phyloP scores from a whole-genome alignment of 352 stramenopile species.

The Proteromonas lacertae region DNA sequence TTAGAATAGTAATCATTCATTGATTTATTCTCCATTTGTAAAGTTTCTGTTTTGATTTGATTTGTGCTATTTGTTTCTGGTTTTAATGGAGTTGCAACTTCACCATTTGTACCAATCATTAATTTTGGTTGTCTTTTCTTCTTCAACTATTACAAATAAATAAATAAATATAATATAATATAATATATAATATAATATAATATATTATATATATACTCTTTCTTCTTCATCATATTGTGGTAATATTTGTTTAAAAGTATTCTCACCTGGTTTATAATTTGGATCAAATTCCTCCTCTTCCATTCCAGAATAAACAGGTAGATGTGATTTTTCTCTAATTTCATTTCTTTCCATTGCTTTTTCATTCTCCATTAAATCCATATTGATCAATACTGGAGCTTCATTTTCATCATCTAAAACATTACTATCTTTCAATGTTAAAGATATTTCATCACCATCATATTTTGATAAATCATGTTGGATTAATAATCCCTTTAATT shows the following conservation, averaged over 20 bases:
- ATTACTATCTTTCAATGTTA: slow-evolving; percentile 57
- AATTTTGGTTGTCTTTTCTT: not conserved
- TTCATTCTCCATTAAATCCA: slow-evolving; percentile 10
- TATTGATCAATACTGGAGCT: slow-evolving; percentile 24
- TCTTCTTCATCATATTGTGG: slow-evolving; percentile 50
- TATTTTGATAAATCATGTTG: slow-evolving; percentile 40
- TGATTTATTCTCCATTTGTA: not conserved
- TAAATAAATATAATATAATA: too few relatives aligned
- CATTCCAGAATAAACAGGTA: slow-evolving; percentile 56
- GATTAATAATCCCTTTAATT: slow-evolving; percentile 48
- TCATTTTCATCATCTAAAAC: slow-evolving; percentile 34
- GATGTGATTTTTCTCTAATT: slow-evolving; percentile 13
- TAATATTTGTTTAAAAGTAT: slow-evolving; percentile 18
- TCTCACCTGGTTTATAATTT: slow-evolving; percentile 11
- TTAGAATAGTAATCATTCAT: not conserved
- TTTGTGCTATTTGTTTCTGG: not conserved
- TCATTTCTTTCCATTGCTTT: slow-evolving; percentile 14
- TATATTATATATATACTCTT: too few relatives aligned
- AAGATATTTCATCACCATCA: slow-evolving; percentile 47
- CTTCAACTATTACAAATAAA: too few relatives aligned
- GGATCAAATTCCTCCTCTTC: slow-evolving; percentile 85
- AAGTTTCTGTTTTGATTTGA: not conserved
- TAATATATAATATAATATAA: too few relatives aligned
- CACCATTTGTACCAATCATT: not conserved
- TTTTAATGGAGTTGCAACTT: not conserved